Conservation (phyloP, 352 stramenopile species). For the Globisporangium lucens region DNA sequence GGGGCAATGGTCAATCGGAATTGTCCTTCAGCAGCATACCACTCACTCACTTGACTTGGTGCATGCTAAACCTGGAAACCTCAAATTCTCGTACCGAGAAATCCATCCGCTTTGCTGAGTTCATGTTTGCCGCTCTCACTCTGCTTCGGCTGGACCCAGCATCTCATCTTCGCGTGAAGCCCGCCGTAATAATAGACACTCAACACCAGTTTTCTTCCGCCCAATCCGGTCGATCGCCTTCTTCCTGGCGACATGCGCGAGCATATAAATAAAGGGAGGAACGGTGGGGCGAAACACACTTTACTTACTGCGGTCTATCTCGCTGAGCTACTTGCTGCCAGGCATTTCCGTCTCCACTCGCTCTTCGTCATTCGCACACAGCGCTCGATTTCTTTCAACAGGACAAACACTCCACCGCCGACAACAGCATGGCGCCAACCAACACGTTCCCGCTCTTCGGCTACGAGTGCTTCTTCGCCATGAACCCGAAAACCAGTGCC, state of each 20-base stretch:
- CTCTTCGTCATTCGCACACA: neutral
- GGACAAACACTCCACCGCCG: neutral
- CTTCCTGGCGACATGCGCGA: neutral
- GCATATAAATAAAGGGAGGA: neutral
- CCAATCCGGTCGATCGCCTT: neutral
- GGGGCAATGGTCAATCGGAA: neutral
- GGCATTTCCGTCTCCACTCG: neutral
- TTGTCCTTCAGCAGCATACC: neutral
- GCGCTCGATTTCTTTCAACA: neutral
- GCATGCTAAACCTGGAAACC: neutral
- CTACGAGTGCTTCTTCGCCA: constrained; percentile 71
- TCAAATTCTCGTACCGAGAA: neutral
- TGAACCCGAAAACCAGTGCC: constrained; percentile 38
- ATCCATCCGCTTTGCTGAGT: neutral
- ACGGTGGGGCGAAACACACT: neutral
- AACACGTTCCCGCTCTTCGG: constrained; percentile 51
- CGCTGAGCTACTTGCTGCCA: neutral
- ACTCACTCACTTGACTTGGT: neutral
- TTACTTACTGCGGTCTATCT: neutral
- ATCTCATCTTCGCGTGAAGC: neutral
- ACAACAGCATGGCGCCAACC: constrained; percentile 20
- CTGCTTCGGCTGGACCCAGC: too few relatives aligned
- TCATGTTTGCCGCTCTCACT: neutral
- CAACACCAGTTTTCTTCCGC: neutral
- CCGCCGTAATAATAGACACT: neutral